Conservation (phyloP, 2,329 filamentous ascomycete species). For the Fusarium sp. region DNA sequence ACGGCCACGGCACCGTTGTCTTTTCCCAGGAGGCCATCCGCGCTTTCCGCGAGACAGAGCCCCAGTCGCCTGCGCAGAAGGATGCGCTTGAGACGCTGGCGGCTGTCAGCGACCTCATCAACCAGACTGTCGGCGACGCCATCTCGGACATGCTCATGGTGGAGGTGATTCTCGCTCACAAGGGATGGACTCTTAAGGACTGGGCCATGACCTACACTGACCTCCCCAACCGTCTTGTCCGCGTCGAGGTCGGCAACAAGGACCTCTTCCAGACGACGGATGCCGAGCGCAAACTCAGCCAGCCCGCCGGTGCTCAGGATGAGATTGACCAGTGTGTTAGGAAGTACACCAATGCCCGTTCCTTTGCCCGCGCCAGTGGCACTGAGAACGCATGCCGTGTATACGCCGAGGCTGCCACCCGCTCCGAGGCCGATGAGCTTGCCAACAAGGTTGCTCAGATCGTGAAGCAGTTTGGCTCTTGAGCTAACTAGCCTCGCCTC, state of each 20-base stretch:
- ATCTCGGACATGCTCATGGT: conserved; percentile 96
- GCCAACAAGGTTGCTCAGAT: conserved; percentile 84
- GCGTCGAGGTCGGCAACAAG: conserved; percentile 89
- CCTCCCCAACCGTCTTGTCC: conserved; percentile 93
- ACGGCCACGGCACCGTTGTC: conserved; percentile 95
- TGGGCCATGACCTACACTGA: conserved; percentile 95
- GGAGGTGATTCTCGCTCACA: conserved; percentile 95
- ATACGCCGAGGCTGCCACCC: conserved; percentile 92
- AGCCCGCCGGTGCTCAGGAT: conserved; percentile 81
- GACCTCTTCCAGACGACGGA: conserved; percentile 92
- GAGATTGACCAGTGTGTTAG: conserved; percentile 89
- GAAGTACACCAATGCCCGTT: conserved; percentile 90
- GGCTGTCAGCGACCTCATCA: conserved; percentile 90
- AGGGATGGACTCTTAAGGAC: conserved; percentile 88
- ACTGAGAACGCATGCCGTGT: conserved; percentile 97
- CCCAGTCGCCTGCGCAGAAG: conserved; percentile 91
- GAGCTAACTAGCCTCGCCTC: conserved; percentile 9
- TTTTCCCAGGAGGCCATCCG: conserved; percentile 89
- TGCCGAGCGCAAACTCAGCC: conserved; percentile 87
- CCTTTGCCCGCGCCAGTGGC: conserved; percentile 91
- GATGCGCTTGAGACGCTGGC: conserved; percentile 87
- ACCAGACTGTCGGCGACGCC: conserved; percentile 97
- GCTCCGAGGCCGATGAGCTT: conserved; percentile 90
- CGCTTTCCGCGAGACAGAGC: conserved; percentile 81
- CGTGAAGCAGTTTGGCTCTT: conserved; percentile 69